Base-by-base conservation (phyloP, 108 stramenopile species). In the Nannochloropsis salina region DNA sequence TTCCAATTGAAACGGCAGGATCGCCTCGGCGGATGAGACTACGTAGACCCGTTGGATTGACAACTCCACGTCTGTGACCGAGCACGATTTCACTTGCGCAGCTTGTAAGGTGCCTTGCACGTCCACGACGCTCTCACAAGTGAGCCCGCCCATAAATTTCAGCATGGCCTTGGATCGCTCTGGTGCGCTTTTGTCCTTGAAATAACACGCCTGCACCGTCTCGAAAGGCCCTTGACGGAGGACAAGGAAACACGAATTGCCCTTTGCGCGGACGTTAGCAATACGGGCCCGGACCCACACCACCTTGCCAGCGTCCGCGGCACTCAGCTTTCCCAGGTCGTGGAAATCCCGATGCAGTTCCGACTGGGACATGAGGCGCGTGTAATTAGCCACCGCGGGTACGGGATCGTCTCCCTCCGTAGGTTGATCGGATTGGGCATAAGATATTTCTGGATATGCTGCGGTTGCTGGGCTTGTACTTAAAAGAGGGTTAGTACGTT, bases 171-270 rank as follows among this genome's bases (percentile, higher is more conserved):
- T 91, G 41, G 94, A 94, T 41, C 84, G 86, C 79, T 96, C 95
- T 41, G 94, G 93, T 84, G 95, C 90, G 43, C 93, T 93, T 89
- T 95, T 96, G 92, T 97, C 94, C 91, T 98, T 98, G 92, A 98
- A 98, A 88, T 94, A 95, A 42, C 90, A 91, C 9, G 95, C 95
- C 88, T 98, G 98, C 22, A 97, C 93, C 1, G 98, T 97, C 85
- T 97, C 89, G 86, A 95, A 94, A 10, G 95, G 91, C 82, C 95
- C 93, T 88, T 95, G 94, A 11, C 98, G 92, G 42, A 98, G 51
- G 20, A 98, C 98, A n/a, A 97, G 86, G 84, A 98, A 98, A 43
- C 94, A 94, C 40, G 96, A 95, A 18, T 95, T 95, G 8, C 98
- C 98, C 94, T 96, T 98, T 47, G 94, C 94, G 12, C 98, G 94